A percentile compares a stretch with the other conserved stretches of the same genome.
phyloP scores from a whole-genome alignment of 345 rosid genomes.

The Lepidium aucheri region DNA sequence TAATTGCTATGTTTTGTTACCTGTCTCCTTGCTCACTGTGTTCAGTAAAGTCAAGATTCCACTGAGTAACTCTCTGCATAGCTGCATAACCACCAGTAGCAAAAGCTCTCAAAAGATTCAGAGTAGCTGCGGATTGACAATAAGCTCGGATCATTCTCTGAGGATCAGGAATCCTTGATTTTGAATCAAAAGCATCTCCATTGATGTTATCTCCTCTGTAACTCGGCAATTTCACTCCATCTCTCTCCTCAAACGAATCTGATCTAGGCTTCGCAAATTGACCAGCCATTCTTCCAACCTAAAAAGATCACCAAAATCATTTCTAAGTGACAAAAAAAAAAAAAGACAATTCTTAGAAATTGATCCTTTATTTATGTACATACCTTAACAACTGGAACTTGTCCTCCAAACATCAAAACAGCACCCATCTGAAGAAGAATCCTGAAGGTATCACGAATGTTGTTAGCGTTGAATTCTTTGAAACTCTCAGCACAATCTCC shows the following conservation, averaged over 20 bases:
- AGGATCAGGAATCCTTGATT: conserved; percentile 60
- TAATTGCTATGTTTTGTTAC: conserved; percentile 3
- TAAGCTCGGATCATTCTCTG: conserved; percentile 70
- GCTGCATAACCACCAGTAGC: conserved; percentile 84
- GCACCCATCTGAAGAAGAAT: conserved; percentile 69
- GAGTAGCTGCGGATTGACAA: conserved; percentile 67
- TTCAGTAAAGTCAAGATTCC: conserved; percentile 72
- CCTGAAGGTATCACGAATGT: conserved; percentile 67
- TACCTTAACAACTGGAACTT: conserved; percentile 66
- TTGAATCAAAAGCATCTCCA: conserved; percentile 54
- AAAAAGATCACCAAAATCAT: neutral
- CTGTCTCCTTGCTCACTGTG: conserved; percentile 70
- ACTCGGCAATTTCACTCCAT: conserved; percentile 64
- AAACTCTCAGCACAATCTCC: conserved; percentile 80
- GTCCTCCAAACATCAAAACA: conserved; percentile 74
- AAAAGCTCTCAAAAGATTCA: conserved; percentile 69
- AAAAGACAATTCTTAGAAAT: no score
- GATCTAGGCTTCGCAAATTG: conserved; percentile 77
- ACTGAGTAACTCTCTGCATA: conserved; percentile 77
- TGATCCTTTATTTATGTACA: no score
- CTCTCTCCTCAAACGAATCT: conserved; percentile 51
- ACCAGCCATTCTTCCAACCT: conserved; percentile 83
- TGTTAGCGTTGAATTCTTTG: conserved; percentile 63
- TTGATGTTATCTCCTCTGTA: conserved; percentile 70
- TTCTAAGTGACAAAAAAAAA: neutral